Evolutionary conservation across 169 alveolate genomes (phyloP).

Genomic region (Plasmodium billcollinsi): DNA sequence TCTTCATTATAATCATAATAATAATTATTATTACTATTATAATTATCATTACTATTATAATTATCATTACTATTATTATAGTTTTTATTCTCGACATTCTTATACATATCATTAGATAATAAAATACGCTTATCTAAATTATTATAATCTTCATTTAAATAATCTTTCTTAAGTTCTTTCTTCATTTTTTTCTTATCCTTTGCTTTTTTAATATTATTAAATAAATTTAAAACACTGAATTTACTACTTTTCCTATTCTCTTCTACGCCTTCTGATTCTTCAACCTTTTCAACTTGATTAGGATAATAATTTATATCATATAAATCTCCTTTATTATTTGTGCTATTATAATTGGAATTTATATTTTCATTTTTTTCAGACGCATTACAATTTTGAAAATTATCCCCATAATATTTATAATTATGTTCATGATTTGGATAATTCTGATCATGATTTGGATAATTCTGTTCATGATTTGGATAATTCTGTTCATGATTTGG

Average conservation of each 20-base stretch:
- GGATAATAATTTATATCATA: neutral
- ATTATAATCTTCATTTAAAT: constrained; percentile 3
- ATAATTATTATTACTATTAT: no score
- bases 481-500: neutral
- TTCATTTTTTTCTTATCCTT: constrained; percentile 4
- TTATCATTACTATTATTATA: neutral
- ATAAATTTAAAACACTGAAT: constrained; percentile 3
- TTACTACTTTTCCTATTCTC: neutral
- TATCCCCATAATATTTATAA: neutral
- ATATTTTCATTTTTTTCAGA: neutral
- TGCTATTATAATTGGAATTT: neutral
- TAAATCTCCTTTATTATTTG: neutral
- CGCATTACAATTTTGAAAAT: neutral
- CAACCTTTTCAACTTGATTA: neutral
- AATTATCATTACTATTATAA: neutral
- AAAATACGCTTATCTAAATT: constrained; percentile 2
- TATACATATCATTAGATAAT: neutral
- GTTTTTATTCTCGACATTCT: neutral
- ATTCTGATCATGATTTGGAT: neutral
- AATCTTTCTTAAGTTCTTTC: neutral
- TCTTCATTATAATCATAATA: no score
- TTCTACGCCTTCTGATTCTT: neutral
- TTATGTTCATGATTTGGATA: neutral
- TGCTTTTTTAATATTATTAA: constrained; percentile 8
- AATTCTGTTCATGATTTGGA: neutral